These are phyloP conservation scores for Rhododendron griersonianum DNA, from an alignment of 148 eudicot genomes.

Conservation along the genomic window DNA sequence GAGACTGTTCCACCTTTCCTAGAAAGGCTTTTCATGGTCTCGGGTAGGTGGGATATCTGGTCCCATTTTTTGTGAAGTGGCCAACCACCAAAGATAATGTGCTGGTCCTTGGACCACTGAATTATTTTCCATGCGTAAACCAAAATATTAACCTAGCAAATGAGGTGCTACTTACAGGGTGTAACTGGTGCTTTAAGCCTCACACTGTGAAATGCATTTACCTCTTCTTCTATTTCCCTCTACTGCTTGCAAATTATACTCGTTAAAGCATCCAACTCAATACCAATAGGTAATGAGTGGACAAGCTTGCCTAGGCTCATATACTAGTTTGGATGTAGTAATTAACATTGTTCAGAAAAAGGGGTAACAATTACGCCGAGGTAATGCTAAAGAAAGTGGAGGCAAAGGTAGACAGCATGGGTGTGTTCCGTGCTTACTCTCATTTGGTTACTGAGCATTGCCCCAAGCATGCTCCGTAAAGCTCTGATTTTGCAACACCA, in stretches of 20 bases:
- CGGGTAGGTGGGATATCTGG: neutral
- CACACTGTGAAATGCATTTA: neutral
- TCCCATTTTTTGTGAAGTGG: neutral
- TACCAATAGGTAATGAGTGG: neutral
- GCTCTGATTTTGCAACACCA: neutral
- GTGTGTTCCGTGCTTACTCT: neutral
- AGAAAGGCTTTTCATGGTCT: neutral
- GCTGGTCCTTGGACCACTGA: neutral
- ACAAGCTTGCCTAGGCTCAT: neutral
- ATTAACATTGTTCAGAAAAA: neutral
- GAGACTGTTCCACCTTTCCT: neutral
- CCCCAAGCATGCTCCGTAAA: neutral
- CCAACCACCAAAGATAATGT: neutral
- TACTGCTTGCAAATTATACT: neutral
- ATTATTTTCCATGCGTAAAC: neutral
- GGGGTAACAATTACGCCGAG: neutral
- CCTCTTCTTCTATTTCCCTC: neutral
- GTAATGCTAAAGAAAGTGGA: neutral
- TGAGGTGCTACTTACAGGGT: neutral
- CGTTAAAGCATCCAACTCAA: neutral
- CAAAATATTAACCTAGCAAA: neutral
- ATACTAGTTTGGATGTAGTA: neutral
- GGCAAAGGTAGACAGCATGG: neutral
- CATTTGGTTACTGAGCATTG: neutral
- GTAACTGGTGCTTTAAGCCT: neutral